Evolutionary conservation across 169 alveolate genomes (phyloP).

Genomic region (Cryptosporidium xiaoi): DNA sequence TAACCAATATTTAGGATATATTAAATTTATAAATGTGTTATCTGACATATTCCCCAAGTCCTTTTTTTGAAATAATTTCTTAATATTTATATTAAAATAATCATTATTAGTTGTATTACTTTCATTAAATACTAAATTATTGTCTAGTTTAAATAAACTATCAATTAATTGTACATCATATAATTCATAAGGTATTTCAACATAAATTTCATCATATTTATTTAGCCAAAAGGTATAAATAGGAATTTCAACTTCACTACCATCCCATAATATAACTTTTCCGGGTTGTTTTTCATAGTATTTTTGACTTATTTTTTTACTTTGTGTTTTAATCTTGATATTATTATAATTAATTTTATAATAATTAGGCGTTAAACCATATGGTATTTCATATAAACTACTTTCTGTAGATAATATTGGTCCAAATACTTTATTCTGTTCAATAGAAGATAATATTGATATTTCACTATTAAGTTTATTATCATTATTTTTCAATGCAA

Average conservation of each 20-base stretch:
- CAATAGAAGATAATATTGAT: conserved; percentile 14
- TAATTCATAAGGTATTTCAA: conserved; percentile 46
- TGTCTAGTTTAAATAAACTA: conserved; percentile 14
- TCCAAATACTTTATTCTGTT: conserved; percentile 27
- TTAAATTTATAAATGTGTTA: conserved; percentile 14
- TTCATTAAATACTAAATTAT: conserved; percentile 7
- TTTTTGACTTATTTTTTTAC: conserved; percentile 1
- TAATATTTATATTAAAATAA: not conserved
- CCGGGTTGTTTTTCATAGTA: conserved; percentile 58
- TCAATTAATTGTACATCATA: conserved; percentile 41
- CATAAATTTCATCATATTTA: conserved; percentile 30
- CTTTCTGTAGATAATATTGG: not conserved
- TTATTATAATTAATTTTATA: conserved; percentile 15
- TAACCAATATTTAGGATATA: conserved; percentile 43
- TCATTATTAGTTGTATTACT: not conserved
- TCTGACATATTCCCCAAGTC: not conserved
- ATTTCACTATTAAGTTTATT: not conserved
- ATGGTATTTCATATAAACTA: conserved; percentile 46
- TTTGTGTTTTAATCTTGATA: not conserved
- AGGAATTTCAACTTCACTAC: conserved; percentile 12
- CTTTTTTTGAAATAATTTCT: not conserved
- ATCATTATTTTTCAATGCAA: not conserved
- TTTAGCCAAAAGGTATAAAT: conserved; percentile 60
- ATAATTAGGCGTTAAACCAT: conserved; percentile 23
- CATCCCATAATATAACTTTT: conserved; percentile 57